Conservation (phyloP, 352 stramenopile genomes). For the Phytophthora nicotianae region DNA sequence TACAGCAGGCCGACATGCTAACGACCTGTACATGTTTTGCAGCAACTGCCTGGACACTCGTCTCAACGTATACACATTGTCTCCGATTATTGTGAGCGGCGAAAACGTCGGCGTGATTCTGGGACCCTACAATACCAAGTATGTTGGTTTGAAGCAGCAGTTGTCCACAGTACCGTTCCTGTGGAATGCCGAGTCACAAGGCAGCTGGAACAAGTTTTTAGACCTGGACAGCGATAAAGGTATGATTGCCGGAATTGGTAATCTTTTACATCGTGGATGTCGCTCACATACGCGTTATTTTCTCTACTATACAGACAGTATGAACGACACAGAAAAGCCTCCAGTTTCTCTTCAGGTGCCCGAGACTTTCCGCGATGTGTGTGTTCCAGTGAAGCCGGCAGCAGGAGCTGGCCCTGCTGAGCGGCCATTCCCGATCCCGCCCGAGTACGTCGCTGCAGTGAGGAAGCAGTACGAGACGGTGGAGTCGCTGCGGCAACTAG, state of each 20-base stretch:
- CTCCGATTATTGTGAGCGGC: constrained; percentile 91
- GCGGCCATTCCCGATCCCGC: constrained; percentile 80
- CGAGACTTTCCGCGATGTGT: constrained; percentile 67
- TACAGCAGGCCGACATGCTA: neutral
- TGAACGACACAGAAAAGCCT: constrained; percentile 55
- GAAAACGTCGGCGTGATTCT: constrained; percentile 96
- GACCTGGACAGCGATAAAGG: constrained; percentile 75
- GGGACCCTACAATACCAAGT: constrained; percentile 96
- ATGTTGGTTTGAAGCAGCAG: constrained; percentile 88
- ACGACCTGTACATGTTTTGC: constrained; percentile 1
- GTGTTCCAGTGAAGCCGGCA: constrained; percentile 69
- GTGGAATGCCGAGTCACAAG: constrained; percentile 51
- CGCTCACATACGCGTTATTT: constrained; percentile 6
- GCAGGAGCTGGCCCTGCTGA: constrained; percentile 41
- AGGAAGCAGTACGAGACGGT: constrained; percentile 77
- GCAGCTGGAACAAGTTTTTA: constrained; percentile 70
- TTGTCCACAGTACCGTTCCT: constrained; percentile 53
- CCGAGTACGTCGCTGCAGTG: constrained; percentile 70
- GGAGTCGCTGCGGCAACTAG: constrained; percentile 68
- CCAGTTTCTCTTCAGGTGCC: constrained; percentile 65
- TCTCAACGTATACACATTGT: constrained; percentile 92
- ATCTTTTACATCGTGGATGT: neutral
- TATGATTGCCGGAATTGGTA: constrained; percentile 10
- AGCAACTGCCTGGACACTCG: constrained; percentile 95
- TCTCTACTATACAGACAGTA: constrained; percentile 30